Conservation (phyloP, 2,329 filamentous ascomycete species). For the Annulohypoxylon truncatum region DNA sequence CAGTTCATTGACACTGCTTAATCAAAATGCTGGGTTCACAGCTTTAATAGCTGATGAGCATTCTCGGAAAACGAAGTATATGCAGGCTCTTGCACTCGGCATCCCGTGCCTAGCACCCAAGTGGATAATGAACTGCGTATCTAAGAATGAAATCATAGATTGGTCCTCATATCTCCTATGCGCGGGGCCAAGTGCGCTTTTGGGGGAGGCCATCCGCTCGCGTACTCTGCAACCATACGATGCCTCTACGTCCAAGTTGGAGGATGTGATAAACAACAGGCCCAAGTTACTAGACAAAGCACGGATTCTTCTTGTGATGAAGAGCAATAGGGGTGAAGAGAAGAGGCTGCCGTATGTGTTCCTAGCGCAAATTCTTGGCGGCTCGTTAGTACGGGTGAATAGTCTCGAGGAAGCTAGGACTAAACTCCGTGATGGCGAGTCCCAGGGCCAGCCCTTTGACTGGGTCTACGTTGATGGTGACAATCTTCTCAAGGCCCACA, state of each 20-base stretch:
- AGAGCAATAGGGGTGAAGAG: conserved; percentile 70
- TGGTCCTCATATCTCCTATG: conserved; percentile 88
- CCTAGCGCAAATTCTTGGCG: conserved; percentile 81
- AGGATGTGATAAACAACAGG: conserved; percentile 68
- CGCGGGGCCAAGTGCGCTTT: conserved; percentile 80
- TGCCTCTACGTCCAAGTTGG: conserved; percentile 65
- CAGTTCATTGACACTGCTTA: conserved; percentile 63
- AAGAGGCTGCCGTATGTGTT: conserved; percentile 81
- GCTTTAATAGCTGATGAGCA: conserved; percentile 88
- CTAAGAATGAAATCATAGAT: conserved; percentile 69
- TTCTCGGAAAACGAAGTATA: conserved; percentile 89
- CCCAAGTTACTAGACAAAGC: conserved; percentile 72
- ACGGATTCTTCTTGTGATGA: conserved; percentile 78
- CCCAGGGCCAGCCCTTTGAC: conserved; percentile 66
- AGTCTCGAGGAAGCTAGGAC: conserved; percentile 74
- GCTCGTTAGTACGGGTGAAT: conserved; percentile 73
- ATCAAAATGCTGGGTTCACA: conserved; percentile 75
- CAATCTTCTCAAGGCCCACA: conserved; percentile 63
- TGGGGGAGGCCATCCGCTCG: conserved; percentile 82
- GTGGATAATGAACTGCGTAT: conserved; percentile 82
- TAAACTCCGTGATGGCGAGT: conserved; percentile 64
- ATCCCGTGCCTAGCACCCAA: conserved; percentile 85
- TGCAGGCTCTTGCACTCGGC: conserved; percentile 91
- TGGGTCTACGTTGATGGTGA: conserved; percentile 86
- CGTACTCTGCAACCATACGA: conserved; percentile 73